Evolutionary conservation across 192 early-diverging fungal species (phyloP).

Genomic region (Neocallimastix lanati): DNA sequence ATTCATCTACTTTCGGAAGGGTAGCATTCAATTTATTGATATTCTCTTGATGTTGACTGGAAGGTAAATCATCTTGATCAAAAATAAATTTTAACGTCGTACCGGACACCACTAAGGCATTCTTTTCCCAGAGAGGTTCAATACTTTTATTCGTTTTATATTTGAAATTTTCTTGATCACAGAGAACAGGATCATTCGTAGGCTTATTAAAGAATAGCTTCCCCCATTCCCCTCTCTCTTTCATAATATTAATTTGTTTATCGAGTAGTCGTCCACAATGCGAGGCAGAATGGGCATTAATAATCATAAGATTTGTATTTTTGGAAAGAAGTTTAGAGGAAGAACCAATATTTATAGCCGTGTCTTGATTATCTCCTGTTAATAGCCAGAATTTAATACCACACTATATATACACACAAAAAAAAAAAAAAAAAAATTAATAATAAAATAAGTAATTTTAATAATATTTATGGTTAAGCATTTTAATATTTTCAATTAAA

Average conservation of each 20-base stretch:
- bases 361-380: conserved; percentile 46
- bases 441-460: too few species aligned
- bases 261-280: background rate
- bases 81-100: background rate
- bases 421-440: too few species aligned
- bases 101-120: background rate
- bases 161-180: background rate
- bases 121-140: background rate
- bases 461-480: too few species aligned
- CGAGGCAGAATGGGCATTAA: conserved; percentile 12
- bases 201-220: background rate
- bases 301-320: conserved; percentile 24
- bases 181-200: background rate
- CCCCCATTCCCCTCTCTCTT: background rate
- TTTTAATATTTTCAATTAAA: too few species aligned
- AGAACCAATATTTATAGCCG: conserved; percentile 45
- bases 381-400: conserved; percentile 38
- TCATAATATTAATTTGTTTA: background rate
- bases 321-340: conserved; percentile 43
- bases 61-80: background rate
- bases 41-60: background rate
- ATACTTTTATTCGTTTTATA: background rate
- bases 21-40: background rate
- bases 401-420: background rate
- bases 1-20: background rate